Conservation (phyloP, 768 basidiomycete genomes). For the Rhizopogon vinicolor region DNA sequence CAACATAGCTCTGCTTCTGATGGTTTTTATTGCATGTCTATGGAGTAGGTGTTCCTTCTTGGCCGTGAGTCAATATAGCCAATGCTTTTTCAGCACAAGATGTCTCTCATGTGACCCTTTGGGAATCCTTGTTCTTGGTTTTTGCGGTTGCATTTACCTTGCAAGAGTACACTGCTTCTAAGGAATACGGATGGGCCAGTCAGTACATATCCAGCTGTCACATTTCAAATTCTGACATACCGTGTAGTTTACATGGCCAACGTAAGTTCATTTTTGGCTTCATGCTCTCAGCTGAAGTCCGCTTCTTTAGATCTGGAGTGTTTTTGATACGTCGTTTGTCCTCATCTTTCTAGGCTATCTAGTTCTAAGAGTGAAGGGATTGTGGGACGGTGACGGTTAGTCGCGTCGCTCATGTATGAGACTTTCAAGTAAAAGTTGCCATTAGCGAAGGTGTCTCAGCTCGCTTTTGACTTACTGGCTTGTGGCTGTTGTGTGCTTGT, state of each 20-base stretch:
- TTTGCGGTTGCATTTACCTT: constrained; percentile 76
- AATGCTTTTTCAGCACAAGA: constrained; percentile 47
- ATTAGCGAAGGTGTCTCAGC: constrained; percentile 40
- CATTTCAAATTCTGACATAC: constrained; percentile 1
- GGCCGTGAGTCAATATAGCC: not conserved
- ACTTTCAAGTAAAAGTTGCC: constrained; percentile 5
- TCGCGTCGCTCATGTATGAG: constrained; percentile 7
- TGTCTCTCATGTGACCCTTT: constrained; percentile 42
- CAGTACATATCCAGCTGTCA: constrained; percentile 28
- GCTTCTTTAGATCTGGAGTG: constrained; percentile 78
- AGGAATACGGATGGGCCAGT: constrained; percentile 87
- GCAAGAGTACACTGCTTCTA: constrained; percentile 84
- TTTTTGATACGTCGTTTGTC: constrained; percentile 76
- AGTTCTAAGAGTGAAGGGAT: constrained; percentile 58
- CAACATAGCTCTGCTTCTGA: constrained; percentile 64
- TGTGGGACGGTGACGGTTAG: constrained; percentile 48
- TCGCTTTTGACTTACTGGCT: constrained; percentile 80
- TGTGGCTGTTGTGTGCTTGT: constrained; percentile 85
- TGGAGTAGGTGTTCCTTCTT: constrained; percentile 45
- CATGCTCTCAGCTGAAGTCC: constrained; percentile 1
- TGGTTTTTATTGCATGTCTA: constrained; percentile 71
- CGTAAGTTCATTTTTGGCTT: constrained; percentile 32
- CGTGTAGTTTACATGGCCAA: constrained; percentile 76
- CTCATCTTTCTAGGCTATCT: constrained; percentile 67
- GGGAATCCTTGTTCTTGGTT: constrained; percentile 72